These are phyloP conservation scores for Boletus patriciae DNA, from an alignment of 768 basidiomycete species.

Conservation along the genomic window DNA sequence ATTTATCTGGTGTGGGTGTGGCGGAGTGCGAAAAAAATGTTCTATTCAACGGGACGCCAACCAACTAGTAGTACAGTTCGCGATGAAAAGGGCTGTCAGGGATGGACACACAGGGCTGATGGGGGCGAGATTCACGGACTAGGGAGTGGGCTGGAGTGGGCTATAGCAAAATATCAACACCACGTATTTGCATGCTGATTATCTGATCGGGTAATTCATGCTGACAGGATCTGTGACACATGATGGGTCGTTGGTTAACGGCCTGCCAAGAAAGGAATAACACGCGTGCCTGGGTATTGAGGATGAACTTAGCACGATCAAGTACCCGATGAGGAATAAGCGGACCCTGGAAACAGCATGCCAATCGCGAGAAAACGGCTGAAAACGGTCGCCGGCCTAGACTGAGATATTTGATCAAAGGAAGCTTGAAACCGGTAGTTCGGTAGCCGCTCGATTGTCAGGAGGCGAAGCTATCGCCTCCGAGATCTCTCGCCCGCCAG, in stretches of 20 bases:
- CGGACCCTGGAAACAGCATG: constrained; percentile 35
- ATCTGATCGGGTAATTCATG: constrained; percentile 25
- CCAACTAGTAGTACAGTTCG: not conserved
- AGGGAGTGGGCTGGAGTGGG: constrained; percentile 13
- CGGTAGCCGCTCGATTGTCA: constrained; percentile 35
- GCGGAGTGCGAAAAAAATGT: constrained; percentile 20
- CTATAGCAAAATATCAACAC: constrained; percentile 6
- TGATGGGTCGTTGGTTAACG: constrained; percentile 8
- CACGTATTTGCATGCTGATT: constrained; percentile 26
- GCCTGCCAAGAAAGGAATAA: constrained; percentile 21
- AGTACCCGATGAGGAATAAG: constrained; percentile 24
- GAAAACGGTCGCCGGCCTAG: constrained; percentile 8
- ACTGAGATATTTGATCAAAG: constrained; percentile 30
- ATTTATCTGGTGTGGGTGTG: not conserved
- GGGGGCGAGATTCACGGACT: constrained; percentile 26
- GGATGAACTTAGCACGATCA: constrained; percentile 24
- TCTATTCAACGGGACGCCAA: constrained; percentile 10
- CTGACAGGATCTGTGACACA: constrained; percentile 10
- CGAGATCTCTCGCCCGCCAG: constrained; percentile 34
- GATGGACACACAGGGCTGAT: constrained; percentile 20
- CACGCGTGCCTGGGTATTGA: constrained; percentile 22
- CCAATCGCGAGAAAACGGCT: constrained; percentile 30
- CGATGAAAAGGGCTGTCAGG: constrained; percentile 10
- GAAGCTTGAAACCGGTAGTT: constrained; percentile 30
- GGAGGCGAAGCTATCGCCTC: constrained; percentile 34